A percentile compares a stretch with the other conserved stretches of the same genome.
These are phyloP conservation scores for Cladosporium oxysporum DNA, from an alignment of 2,329 filamentous ascomycete genomes.

Conservation along the genomic window DNA sequence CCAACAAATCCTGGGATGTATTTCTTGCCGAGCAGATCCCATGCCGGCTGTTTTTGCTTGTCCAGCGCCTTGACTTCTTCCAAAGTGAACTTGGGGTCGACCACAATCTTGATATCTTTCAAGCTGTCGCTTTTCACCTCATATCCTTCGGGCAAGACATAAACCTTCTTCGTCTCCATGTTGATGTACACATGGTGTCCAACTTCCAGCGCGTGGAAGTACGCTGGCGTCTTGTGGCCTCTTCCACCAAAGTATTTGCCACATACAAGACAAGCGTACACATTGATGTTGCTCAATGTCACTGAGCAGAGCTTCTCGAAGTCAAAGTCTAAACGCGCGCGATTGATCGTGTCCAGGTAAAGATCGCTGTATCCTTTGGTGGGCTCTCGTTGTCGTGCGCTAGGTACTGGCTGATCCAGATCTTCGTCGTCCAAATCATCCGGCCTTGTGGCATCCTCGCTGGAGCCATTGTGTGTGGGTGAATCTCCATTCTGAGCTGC, in stretches of 20 bases:
- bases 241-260: constrained; percentile 97
- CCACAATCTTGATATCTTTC: constrained; percentile 97
- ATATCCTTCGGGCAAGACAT: constrained; percentile 92
- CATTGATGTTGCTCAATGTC: constrained; percentile 95
- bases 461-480: constrained; percentile 38
- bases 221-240: constrained; percentile 91
- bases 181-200: constrained; percentile 98
- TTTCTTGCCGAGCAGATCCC: constrained; percentile 78
- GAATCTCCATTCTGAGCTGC: constrained; percentile 28
- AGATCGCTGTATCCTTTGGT: constrained; percentile 90
- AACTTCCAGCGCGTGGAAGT: constrained; percentile 94
- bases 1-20: constrained; percentile 95
- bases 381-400: constrained; percentile 54
- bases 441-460: constrained; percentile 40
- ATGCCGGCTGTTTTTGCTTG: constrained; percentile 60
- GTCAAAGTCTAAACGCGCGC: constrained; percentile 91
- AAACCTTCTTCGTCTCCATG: constrained; percentile 88
- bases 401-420: constrained; percentile 32
- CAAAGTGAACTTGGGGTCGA: constrained; percentile 82
- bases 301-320: constrained; percentile 98
- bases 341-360: constrained; percentile 96
- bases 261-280: constrained; percentile 95
- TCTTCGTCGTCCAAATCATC: constrained; percentile 41
- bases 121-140: constrained; percentile 93
- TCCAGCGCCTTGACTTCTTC: constrained; percentile 81